Conservation (phyloP, 2,329 filamentous ascomycete species). For the Leptodontidium sp. region DNA sequence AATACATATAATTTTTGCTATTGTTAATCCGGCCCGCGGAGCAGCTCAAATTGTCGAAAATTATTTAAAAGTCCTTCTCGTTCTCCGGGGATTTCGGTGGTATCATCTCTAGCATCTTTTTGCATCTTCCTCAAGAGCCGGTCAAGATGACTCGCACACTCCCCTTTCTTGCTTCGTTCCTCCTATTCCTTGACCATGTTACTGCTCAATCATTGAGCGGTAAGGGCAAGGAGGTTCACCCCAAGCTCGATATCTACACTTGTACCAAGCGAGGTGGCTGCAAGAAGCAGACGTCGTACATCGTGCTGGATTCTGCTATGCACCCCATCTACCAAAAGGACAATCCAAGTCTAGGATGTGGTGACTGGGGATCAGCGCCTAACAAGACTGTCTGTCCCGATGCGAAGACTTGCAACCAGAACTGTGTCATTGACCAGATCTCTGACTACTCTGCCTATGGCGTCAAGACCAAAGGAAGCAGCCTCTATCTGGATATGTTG, state of each 20-base stretch:
- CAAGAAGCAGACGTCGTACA: constrained; percentile 54
- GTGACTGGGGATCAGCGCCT: constrained; percentile 37
- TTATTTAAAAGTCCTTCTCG: constrained; percentile 7
- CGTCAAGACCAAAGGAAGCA: constrained; percentile 50
- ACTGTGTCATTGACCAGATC: constrained; percentile 62
- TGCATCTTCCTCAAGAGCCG: neutral
- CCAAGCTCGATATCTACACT: constrained; percentile 58
- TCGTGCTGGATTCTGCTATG: constrained; percentile 58
- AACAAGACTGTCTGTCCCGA: constrained; percentile 58
- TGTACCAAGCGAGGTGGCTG: constrained; percentile 61
- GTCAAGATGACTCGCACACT: constrained; percentile 17
- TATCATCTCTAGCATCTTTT: constrained; percentile 13
- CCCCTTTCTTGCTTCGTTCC: neutral
- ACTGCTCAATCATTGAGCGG: constrained; percentile 51
- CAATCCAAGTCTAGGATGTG: constrained; percentile 44
- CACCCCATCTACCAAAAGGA: constrained; percentile 56
- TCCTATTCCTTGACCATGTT: constrained; percentile 31
- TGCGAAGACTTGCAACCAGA: constrained; percentile 58
- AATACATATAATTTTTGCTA: neutral
- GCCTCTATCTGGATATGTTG: constrained; percentile 47
- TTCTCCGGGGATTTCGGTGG: neutral
- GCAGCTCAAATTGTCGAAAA: neutral
- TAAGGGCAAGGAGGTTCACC: constrained; percentile 56
- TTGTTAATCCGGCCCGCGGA: constrained; percentile 9
- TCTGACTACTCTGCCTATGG: constrained; percentile 56